These are phyloP conservation scores for Neurospora tetrasperma DNA, from an alignment of 495 filamentous ascomycete species.

Conservation along the genomic window DNA sequence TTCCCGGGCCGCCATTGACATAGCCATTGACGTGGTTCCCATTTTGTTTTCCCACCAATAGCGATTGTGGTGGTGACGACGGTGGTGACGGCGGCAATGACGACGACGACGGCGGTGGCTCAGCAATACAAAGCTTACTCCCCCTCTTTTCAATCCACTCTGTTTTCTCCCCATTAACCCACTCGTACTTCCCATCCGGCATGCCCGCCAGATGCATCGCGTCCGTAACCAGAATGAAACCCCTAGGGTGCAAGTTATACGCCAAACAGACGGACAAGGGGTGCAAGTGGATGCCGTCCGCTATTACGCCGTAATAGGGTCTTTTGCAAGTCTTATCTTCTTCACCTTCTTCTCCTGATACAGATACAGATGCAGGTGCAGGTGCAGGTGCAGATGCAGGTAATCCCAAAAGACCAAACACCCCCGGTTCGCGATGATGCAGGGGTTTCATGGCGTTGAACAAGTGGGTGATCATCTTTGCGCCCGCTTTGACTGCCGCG, in stretches of 20 bases:
- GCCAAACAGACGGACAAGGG: conserved; percentile 54
- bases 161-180: conserved; percentile 66
- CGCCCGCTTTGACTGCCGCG: conserved; percentile 54
- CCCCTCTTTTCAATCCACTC: conserved; percentile 52
- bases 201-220: conserved; percentile 59
- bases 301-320: conserved; percentile 48
- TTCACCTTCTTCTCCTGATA: too few relatives aligned
- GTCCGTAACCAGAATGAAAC: conserved; percentile 58
- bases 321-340: too few relatives aligned
- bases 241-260: conserved; percentile 48
- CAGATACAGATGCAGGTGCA: too few relatives aligned
- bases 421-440: conserved; percentile 74
- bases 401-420: conserved; percentile 57
- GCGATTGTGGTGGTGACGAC: too few relatives aligned
- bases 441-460: conserved; percentile 87
- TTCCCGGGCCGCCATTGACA: not conserved
- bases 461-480: conserved; percentile 77
- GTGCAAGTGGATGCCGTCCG: conserved; percentile 59
- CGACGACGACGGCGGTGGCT: not conserved
- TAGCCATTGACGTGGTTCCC: not conserved
- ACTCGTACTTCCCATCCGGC: conserved; percentile 65
- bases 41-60: not conserved
- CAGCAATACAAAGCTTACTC: conserved; percentile 46
- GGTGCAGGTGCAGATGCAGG: too few relatives aligned
- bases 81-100: not conserved